A percentile compares a stretch with the other conserved stretches of the same genome.
phyloP scores from a whole-genome alignment of 2,329 filamentous ascomycete species.

The Harringtonia lauricola region DNA sequence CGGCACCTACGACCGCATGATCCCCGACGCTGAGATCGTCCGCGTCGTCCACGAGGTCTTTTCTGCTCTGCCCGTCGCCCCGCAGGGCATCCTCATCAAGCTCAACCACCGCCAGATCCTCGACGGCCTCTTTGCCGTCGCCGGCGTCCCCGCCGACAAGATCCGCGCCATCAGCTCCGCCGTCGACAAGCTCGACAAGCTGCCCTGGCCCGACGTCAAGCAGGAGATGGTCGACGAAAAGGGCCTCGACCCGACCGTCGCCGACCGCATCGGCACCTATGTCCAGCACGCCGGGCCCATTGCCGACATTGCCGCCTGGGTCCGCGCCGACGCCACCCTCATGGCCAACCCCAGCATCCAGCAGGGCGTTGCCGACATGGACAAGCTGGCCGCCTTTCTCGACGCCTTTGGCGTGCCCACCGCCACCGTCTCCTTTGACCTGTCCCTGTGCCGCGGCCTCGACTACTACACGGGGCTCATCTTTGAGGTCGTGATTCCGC shows the following conservation, averaged over 20 bases:
- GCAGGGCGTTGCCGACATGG: conserved; percentile 71
- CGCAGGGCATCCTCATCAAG: conserved; percentile 67
- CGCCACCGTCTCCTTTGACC: conserved; percentile 73
- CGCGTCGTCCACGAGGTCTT: conserved; percentile 80
- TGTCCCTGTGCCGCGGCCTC: conserved; percentile 71
- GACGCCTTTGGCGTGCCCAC: conserved; percentile 59
- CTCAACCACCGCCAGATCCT: conserved; percentile 92
- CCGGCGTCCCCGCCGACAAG: conserved; percentile 78
- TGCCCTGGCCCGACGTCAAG: conserved; percentile 79
- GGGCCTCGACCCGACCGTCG: conserved; percentile 63
- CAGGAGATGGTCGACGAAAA: conserved; percentile 93
- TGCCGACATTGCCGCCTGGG: conserved; percentile 58
- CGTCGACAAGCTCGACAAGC: conserved; percentile 90
- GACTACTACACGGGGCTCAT: conserved; percentile 61
- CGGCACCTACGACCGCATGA: conserved; percentile 77
- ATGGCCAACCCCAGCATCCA: conserved; percentile 64
- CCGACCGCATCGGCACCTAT: conserved; percentile 79
- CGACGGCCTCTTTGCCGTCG: conserved; percentile 84
- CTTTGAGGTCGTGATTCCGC: conserved; percentile 53
- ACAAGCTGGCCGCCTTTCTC: conserved; percentile 70
- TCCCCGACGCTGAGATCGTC: conserved; percentile 83
- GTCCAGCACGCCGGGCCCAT: conserved; percentile 31
- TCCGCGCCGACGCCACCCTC: conserved; percentile 58
- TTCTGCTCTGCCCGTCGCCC: conserved; percentile 46
- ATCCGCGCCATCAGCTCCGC: conserved; percentile 83